Percentiles rank a stretch among this genome's conserved stretches.
Evolutionary conservation across 2,329 filamentous ascomycete genomes (phyloP).

Genomic region (Penicillium aurantiogriseum): DNA sequence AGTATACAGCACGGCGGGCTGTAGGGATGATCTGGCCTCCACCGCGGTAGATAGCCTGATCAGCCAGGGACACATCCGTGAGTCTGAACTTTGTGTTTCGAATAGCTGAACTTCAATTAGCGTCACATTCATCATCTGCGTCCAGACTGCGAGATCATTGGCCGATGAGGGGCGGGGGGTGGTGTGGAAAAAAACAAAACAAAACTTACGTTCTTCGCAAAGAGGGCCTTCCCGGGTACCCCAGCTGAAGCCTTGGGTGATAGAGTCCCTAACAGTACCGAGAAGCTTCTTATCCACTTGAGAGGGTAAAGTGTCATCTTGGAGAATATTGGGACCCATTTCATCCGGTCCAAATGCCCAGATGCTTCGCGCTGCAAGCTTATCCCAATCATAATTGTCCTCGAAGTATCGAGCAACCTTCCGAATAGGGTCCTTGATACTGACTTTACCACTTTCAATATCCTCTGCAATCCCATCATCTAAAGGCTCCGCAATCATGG

Average conservation of each 20-base stretch:
- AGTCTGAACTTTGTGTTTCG: slow-evolving; percentile 97
- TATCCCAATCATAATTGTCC: slow-evolving; percentile 94
- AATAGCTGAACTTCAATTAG: slow-evolving; percentile 62
- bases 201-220: slow-evolving; percentile 86
- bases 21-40: slow-evolving; percentile 98
- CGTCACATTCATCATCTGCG: slow-evolving; percentile 3
- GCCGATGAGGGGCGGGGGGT: not conserved
- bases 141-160: not conserved
- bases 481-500: slow-evolving; percentile 94
- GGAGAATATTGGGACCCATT: slow-evolving; percentile 88
- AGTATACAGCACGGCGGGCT: slow-evolving; percentile 87
- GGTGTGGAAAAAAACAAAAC: not conserved
- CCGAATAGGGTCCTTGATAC: slow-evolving; percentile 86
- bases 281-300: slow-evolving; percentile 93
- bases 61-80: slow-evolving; percentile 81
- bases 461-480: slow-evolving; percentile 94
- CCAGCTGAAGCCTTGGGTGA: slow-evolving; percentile 96
- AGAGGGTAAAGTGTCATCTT: slow-evolving; percentile 91
- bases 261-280: slow-evolving; percentile 81
- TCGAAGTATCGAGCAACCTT: slow-evolving; percentile 97
- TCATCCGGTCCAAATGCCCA: slow-evolving; percentile 99
- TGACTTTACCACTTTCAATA: slow-evolving; percentile 86
- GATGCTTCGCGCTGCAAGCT: slow-evolving; percentile 88
- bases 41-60: slow-evolving; percentile 89
- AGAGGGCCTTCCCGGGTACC: slow-evolving; percentile 91